phyloP scores from a whole-genome alignment of 2,329 filamentous ascomycete species.

The Pseudogymnoascus pannorum region DNA sequence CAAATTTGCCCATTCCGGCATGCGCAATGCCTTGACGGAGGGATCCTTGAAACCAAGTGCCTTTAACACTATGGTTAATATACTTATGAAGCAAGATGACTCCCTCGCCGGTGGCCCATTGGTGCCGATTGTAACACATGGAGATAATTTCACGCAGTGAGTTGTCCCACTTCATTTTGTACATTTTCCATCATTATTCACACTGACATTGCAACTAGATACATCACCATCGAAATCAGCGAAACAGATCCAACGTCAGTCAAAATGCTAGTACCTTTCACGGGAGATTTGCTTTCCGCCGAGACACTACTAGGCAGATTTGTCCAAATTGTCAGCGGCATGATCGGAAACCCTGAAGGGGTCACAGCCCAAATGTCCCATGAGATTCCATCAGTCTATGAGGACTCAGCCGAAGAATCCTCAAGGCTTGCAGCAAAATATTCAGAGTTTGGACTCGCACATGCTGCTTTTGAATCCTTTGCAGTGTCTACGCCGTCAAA shows the following conservation, averaged over 20 bases:
- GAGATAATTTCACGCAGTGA: conserved; percentile 4
- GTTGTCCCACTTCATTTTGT: neutral
- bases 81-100: neutral
- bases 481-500: neutral
- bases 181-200: neutral
- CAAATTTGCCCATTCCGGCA: neutral
- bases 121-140: neutral
- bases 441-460: neutral
- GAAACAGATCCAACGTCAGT: conserved; percentile 5
- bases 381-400: neutral
- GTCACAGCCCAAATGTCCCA: neutral
- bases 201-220: neutral
- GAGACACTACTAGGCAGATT: neutral
- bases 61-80: conserved; percentile 10
- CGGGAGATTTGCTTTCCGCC: neutral
- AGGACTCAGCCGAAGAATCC: neutral
- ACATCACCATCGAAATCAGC: conserved; percentile 7
- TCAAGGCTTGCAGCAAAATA: neutral
- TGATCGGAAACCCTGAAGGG: neutral
- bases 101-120: neutral
- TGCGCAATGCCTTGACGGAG: conserved; percentile 4
- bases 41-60: neutral
- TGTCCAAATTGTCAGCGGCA: neutral
- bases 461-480: neutral
- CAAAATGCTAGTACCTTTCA: neutral